Evolutionary conservation across 495 filamentous ascomycete species (phyloP).

Genomic region (Penicillium subrubescens): DNA sequence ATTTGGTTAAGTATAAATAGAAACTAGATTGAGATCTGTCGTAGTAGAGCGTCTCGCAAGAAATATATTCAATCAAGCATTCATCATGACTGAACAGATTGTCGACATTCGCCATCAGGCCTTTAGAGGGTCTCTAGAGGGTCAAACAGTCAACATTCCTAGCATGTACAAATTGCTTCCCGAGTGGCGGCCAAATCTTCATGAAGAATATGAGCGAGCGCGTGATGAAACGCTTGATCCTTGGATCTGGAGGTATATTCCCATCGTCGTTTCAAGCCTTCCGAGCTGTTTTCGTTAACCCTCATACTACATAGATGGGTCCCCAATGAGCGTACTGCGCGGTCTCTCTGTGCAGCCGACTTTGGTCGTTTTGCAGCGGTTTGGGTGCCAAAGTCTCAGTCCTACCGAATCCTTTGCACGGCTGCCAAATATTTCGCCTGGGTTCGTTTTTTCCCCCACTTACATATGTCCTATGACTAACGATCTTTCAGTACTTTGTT

Average conservation of each 20-base stretch:
- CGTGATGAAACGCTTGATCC: not conserved
- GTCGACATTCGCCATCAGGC: not conserved
- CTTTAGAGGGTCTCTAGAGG: not conserved
- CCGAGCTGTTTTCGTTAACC: not conserved
- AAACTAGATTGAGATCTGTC: not conserved
- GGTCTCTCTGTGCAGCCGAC: not conserved
- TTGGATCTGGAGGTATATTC: not conserved
- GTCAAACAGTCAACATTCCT: not conserved
- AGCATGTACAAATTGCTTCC: not conserved
- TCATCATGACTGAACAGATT: not conserved
- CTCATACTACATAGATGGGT: not conserved
- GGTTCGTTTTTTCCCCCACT: not conserved
- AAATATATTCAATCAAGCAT: not conserved
- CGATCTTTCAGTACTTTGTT: not conserved
- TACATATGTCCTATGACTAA: not conserved
- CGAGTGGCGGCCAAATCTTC: not conserved
- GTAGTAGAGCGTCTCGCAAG: not conserved
- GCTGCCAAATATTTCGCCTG: not conserved
- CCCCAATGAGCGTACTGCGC: not conserved
- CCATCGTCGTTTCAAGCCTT: not conserved
- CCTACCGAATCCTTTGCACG: not conserved
- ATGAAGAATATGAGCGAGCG: not conserved
- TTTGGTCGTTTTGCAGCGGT: not conserved
- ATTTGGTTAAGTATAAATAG: not conserved
- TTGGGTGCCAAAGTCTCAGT: not conserved